These are phyloP conservation scores for apple (Malus domestica) DNA, from an alignment of 306 rosid genomes.

Conservation along the genomic window DNA sequence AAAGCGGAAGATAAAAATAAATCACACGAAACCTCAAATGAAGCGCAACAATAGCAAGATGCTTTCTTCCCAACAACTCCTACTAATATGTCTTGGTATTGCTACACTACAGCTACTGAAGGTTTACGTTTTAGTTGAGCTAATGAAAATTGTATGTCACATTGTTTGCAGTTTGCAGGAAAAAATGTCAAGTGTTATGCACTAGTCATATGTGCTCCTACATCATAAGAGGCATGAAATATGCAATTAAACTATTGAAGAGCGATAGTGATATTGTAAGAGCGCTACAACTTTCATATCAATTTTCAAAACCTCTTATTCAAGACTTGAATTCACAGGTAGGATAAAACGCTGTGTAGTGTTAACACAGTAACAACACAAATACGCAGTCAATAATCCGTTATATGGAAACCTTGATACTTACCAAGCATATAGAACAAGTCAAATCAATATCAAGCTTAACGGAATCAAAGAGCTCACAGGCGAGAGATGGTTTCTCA, in stretches of 20 bases:
- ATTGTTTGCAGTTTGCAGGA: not conserved
- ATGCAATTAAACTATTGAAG: not conserved
- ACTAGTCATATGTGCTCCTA: not conserved
- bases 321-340: not conserved
- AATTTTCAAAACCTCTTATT: not conserved
- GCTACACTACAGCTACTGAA: not conserved
- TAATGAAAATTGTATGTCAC: not conserved
- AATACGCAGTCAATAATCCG: not conserved
- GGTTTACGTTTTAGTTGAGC: not conserved
- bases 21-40: not conserved
- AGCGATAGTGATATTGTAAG: not conserved
- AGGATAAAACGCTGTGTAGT: not conserved
- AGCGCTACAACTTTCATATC: not conserved
- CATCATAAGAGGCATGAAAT: not conserved
- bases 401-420: conserved; percentile 11
- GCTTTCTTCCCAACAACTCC: not conserved
- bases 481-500: conserved; percentile 76
- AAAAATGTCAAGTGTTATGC: not conserved
- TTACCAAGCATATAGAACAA: conserved; percentile 93
- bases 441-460: conserved; percentile 77
- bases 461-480: conserved; percentile 75
- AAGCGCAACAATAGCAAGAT: not conserved
- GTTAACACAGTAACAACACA: not conserved
- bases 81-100: not conserved
- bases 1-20: not conserved